phyloP scores from a whole-genome alignment of 2,329 filamentous ascomycete genomes.

The Dactylellina drechsleri region DNA sequence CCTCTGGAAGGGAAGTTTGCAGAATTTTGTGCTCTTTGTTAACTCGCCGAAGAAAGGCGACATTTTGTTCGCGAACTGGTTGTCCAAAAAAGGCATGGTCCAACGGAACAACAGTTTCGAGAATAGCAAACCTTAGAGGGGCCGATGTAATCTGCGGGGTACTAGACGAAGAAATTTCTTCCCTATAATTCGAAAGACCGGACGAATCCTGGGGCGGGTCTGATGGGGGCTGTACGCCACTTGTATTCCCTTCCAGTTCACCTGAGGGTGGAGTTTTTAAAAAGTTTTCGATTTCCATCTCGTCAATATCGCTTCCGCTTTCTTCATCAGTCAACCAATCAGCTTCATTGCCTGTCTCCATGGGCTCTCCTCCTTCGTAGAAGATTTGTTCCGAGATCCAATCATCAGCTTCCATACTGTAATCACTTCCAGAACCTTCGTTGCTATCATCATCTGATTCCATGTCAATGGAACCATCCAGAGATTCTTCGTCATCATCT shows the following conservation, averaged over 20 bases:
- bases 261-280: slow-evolving; percentile 13
- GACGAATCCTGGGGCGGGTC: background rate
- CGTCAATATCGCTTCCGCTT: slow-evolving; percentile 59
- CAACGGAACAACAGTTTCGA: slow-evolving; percentile 63
- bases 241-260: background rate
- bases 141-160: slow-evolving; percentile 3
- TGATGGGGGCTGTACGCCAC: background rate
- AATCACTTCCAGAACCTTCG: slow-evolving; percentile 59
- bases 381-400: slow-evolving; percentile 61
- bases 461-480: slow-evolving; percentile 40
- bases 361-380: slow-evolving; percentile 63
- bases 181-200: background rate
- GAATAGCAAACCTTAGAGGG: slow-evolving; percentile 61
- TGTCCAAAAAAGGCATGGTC: slow-evolving; percentile 63
- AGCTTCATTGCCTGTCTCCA: slow-evolving; percentile 63
- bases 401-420: slow-evolving; percentile 57
- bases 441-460: slow-evolving; percentile 59
- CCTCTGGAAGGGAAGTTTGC: slow-evolving; percentile 66
- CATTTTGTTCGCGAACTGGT: slow-evolving; percentile 55
- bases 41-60: slow-evolving; percentile 64
- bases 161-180: background rate
- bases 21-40: slow-evolving; percentile 71
- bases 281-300: slow-evolving; percentile 40
- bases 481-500: slow-evolving; percentile 61
- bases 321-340: slow-evolving; percentile 63